Base-by-base conservation (phyloP, 169 alveolate genomes). In the Besnoitia besnoiti region DNA sequence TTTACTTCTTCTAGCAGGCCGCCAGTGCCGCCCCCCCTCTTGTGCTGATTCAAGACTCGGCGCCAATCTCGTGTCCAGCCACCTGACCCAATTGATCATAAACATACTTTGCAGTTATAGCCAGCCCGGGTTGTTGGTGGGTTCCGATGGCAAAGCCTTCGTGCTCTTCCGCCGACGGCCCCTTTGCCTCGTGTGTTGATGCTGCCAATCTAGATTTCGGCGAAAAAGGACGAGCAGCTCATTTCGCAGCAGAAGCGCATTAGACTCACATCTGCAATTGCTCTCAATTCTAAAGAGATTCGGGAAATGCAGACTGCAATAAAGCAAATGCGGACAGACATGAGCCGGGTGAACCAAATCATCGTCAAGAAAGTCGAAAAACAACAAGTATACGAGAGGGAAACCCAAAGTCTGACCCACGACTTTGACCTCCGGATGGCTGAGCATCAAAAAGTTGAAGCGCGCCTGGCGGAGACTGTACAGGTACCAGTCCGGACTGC, bases 191-290 rank as follows among this genome's bases (percentile, higher is more conserved):
- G n/a, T n/a, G 14, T 51, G 67, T 51, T 24, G 67, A 14, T 51
- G n/a, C 24, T n/a, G 8, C 37, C 14, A 12, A 40, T 33, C 44
- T 89, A 90, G 94, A 73, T 90, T 14, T 76, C 90, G 10, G 90
- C 94, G 42, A 42, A 75, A 77, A 85, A 95, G 96, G 93, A 97
- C 97, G 89, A 96, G 95, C 92, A 92, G 93, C 95, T 95, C 49
- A 97, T 96, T 62, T 91, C 96, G 77, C 98, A 97, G 94, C 96
- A 97, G 87, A 96, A 96, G 95, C 96, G 97, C 93, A 73, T 96
- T 89, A 95, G 98, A 75, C 93, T 97, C 50, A 95, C 95, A 85
- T 90, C 90, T 8, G 93, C 95, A 79, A 96, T 96, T 84, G 95
- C 90, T 49, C 82, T 94, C 61, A 95, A 95, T 47, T 97, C 96